phyloP scores from a whole-genome alignment of 2,329 filamentous ascomycete genomes.

The Graphilbum ipis-grandicollis region DNA sequence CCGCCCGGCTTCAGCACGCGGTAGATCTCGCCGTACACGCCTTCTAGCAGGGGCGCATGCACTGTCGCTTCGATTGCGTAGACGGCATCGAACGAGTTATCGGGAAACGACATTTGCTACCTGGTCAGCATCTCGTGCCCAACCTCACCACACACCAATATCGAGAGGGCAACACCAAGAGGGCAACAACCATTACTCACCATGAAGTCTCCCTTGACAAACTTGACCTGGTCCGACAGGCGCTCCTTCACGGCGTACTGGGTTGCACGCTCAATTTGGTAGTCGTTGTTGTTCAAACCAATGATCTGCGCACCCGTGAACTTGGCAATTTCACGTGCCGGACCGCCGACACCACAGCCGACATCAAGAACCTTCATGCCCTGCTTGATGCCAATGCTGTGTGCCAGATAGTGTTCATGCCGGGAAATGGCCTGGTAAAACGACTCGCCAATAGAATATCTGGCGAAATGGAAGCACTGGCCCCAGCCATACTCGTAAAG shows the following conservation, averaged over 20 bases:
- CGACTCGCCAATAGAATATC: conserved; percentile 70
- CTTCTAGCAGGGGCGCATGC: conserved; percentile 78
- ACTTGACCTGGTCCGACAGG: conserved; percentile 61
- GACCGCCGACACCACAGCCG: conserved; percentile 90
- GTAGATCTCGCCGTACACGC: conserved; percentile 89
- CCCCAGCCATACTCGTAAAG: conserved; percentile 96
- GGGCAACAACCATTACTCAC: background rate
- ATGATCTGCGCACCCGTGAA: conserved; percentile 82
- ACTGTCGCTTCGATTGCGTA: conserved; percentile 97
- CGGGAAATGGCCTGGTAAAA: conserved; percentile 87
- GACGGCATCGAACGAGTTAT: conserved; percentile 83
- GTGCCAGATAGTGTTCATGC: conserved; percentile 94
- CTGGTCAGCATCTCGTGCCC: too few relatives aligned
- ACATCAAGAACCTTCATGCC: conserved; percentile 88
- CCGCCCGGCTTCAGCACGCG: conserved; percentile 91
- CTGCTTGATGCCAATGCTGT: conserved; percentile 71
- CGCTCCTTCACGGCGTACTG: conserved; percentile 70
- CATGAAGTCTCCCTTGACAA: conserved; percentile 97
- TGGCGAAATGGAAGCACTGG: conserved; percentile 93
- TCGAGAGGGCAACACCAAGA: background rate
- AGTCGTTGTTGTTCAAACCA: conserved; percentile 97
- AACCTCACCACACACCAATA: background rate
- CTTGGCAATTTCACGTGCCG: conserved; percentile 88
- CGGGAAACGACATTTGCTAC: conserved; percentile 84
- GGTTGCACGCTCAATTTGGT: conserved; percentile 91